Evolutionary conservation across 2,329 filamentous ascomycete genomes (phyloP).

Genomic region (Fusarium heterosporum): DNA sequence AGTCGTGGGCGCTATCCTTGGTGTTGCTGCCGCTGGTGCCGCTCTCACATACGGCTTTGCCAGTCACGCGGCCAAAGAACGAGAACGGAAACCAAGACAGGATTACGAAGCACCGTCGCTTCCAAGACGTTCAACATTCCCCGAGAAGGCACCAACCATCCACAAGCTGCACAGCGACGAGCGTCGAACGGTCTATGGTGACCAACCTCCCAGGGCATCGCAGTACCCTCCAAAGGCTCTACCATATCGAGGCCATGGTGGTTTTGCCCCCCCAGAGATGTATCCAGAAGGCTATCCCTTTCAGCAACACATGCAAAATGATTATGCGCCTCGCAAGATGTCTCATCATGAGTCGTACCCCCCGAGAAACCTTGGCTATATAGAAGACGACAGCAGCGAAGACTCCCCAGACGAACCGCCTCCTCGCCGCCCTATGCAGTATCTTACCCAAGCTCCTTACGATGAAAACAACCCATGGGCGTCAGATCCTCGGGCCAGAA

Average conservation of each 20-base stretch:
- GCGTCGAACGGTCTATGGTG: conserved; percentile 33
- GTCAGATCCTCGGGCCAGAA: conserved; percentile 25
- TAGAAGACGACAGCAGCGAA: conserved; percentile 47
- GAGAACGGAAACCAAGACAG: conserved; percentile 57
- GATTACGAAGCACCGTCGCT: conserved; percentile 56
- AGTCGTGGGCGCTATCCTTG: conserved; percentile 80
- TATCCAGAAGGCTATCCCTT: conserved; percentile 44
- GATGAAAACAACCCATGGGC: conserved; percentile 35
- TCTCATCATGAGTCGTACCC: conserved; percentile 41
- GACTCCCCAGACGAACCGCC: conserved; percentile 35
- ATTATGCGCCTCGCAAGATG: conserved; percentile 41
- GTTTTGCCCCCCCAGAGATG: conserved; percentile 37
- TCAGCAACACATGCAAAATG: conserved; percentile 34
- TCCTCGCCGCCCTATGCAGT: conserved; percentile 38
- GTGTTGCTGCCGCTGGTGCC: conserved; percentile 79
- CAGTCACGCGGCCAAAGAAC: conserved; percentile 57
- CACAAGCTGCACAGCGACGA: conserved; percentile 39
- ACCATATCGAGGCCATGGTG: conserved; percentile 35
- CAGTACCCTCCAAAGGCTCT: conserved; percentile 40
- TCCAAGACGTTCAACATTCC: conserved; percentile 60
- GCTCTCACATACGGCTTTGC: conserved; percentile 77
- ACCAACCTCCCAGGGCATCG: conserved; percentile 35
- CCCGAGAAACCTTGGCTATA: conserved; percentile 41
- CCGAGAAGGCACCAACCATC: conserved; percentile 54
- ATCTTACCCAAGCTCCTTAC: conserved; percentile 42